Conservation (phyloP, 164 flowering plant genomes). For the Nelumbo lutea region DNA sequence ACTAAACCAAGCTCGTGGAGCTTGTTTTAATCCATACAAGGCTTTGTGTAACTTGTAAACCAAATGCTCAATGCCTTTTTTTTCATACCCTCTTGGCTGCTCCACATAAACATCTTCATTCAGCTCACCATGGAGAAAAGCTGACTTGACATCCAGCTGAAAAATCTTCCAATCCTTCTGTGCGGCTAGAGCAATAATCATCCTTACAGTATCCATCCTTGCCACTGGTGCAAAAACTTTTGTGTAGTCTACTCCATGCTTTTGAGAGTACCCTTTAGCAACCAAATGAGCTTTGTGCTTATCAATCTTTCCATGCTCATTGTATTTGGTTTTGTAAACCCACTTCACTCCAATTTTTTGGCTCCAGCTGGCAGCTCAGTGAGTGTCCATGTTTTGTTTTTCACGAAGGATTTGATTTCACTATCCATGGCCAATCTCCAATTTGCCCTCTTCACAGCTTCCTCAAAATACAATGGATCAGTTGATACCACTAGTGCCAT, state of each 20-base stretch:
- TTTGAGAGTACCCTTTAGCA: constrained; percentile 9
- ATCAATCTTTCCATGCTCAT: constrained; percentile 10
- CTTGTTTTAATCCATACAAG: too few species aligned
- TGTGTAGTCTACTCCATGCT: constrained; percentile 10
- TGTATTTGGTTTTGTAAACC: constrained; percentile 15
- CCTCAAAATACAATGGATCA: constrained; percentile 5
- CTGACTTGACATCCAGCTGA: too few species aligned
- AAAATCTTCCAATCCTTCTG: constrained; percentile 9
- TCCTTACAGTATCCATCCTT: constrained; percentile 21
- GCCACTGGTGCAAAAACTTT: constrained; percentile 23
- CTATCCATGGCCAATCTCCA: constrained; percentile 16
- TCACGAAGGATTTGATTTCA: constrained; percentile 12
- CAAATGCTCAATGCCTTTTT: constrained; percentile 13
- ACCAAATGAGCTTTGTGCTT: constrained; percentile 1
- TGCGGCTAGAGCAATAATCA: constrained; percentile 16
- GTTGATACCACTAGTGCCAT: background rate
- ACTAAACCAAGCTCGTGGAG: constrained; percentile 15
- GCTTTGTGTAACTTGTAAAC: constrained; percentile 8
- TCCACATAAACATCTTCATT: background rate
- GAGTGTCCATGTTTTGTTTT: constrained; percentile 13
- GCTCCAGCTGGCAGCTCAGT: constrained; percentile 2
- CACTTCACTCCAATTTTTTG: background rate
- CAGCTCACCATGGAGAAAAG: constrained; percentile 17
- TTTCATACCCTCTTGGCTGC: constrained; percentile 19
- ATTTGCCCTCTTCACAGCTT: constrained; percentile 6